These are phyloP conservation scores for Cinnamomum micranthum DNA, from an alignment of 164 flowering plant species.

Conservation along the genomic window DNA sequence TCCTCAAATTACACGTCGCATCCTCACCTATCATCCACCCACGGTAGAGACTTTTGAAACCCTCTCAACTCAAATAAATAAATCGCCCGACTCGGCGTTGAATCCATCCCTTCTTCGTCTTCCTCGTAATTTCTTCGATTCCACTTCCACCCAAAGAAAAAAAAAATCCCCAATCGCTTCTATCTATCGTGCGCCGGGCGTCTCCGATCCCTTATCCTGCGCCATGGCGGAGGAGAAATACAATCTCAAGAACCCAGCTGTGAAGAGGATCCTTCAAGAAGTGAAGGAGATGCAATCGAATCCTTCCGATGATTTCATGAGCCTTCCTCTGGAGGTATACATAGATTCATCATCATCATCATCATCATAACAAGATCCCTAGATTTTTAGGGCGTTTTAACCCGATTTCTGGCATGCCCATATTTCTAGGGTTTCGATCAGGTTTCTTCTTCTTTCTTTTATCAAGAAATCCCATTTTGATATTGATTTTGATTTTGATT, in stretches of 20 bases:
- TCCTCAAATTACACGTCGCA: too few species aligned
- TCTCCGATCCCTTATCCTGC: not conserved
- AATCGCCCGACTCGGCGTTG: not conserved
- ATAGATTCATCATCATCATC: not conserved
- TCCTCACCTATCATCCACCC: not conserved
- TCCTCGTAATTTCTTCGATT: too few species aligned
- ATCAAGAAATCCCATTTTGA: too few species aligned
- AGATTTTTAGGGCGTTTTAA: not conserved
- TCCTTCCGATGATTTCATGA: constrained; percentile 94
- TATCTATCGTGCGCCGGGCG: not conserved
- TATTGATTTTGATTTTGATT: too few species aligned
- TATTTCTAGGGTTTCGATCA: not conserved
- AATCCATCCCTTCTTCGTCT: too few species aligned
- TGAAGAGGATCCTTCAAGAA: constrained; percentile 96
- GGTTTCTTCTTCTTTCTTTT: too few species aligned
- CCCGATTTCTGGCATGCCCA: not conserved
- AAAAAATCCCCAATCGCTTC: not conserved
- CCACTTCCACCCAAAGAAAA: too few species aligned
- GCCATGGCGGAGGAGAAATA: constrained; percentile 51
- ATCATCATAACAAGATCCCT: not conserved
- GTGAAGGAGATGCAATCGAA: constrained; percentile 95
- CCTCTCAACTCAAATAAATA: not conserved
- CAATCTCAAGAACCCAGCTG: constrained; percentile 91
- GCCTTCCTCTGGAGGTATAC: constrained; percentile 89
- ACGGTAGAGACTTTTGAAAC: not conserved